Percentiles rank a stretch among this genome's conserved stretches.
These are phyloP conservation scores for Colletotrichum sp. DNA, from an alignment of 2,329 filamentous ascomycete species.

Conservation along the genomic window DNA sequence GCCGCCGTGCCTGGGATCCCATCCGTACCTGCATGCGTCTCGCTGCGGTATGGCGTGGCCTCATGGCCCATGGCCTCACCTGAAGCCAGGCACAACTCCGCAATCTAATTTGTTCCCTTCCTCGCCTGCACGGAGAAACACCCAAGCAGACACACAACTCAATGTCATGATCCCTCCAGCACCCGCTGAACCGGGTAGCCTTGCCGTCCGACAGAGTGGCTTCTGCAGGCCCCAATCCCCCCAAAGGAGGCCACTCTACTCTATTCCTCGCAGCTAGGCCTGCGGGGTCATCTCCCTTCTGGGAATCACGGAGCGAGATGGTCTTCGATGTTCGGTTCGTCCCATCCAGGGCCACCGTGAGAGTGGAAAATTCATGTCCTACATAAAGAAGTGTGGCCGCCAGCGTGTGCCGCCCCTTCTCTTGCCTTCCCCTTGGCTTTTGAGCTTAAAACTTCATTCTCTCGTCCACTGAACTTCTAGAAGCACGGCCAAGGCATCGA, in stretches of 20 bases:
- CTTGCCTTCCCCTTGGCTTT: not conserved
- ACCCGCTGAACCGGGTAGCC: slow-evolving; percentile 1
- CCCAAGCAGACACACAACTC: not conserved
- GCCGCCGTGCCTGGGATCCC: not conserved
- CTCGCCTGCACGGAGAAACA: not conserved
- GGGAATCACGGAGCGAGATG: not conserved
- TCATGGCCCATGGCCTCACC: slow-evolving; percentile 16
- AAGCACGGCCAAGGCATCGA: slow-evolving; percentile 23
- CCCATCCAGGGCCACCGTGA: not conserved
- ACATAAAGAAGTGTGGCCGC: slow-evolving; percentile 6
- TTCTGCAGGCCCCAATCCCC: not conserved
- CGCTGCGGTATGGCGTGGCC: not conserved
- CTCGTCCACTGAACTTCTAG: slow-evolving; percentile 3
- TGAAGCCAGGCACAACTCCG: slow-evolving; percentile 17
- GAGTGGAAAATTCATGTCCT: not conserved
- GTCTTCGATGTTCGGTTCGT: not conserved
- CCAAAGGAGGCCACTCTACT: slow-evolving; percentile 4
- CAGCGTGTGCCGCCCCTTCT: not conserved
- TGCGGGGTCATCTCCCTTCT: slow-evolving; percentile 9
- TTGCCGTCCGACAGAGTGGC: slow-evolving; percentile 7
- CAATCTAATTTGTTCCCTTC: slow-evolving; percentile 8
- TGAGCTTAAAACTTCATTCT: slow-evolving; percentile 19
- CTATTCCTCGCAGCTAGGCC: slow-evolving; percentile 21
- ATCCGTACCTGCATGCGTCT: not conserved
- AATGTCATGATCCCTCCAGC: not conserved